phyloP scores from a whole-genome alignment of 768 basidiomycete species.

The Gloeostereum incarnatum region DNA sequence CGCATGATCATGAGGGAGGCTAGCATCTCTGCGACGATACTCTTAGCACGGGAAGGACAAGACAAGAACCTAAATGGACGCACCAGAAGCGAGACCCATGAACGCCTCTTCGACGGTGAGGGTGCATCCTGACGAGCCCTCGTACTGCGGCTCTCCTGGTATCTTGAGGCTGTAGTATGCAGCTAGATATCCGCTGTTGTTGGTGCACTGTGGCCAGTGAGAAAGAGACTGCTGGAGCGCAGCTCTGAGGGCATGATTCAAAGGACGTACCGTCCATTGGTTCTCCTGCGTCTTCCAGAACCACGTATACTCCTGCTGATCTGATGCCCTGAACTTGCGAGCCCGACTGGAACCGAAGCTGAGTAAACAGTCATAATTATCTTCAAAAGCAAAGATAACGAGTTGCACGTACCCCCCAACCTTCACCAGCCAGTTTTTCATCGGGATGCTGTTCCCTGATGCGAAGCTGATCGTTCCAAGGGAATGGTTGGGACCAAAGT shows the following conservation, averaged over 20 bases:
- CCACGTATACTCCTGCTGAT: constrained; percentile 58
- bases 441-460: constrained; percentile 23
- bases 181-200: constrained; percentile 39
- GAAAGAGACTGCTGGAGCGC: constrained; percentile 1
- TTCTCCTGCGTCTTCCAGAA: constrained; percentile 32
- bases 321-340: constrained; percentile 48
- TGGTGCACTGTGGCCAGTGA: constrained; percentile 44
- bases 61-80: too few species aligned
- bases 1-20: constrained; percentile 57
- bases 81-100: constrained; percentile 46
- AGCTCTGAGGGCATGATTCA: not conserved
- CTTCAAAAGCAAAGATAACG: not conserved
- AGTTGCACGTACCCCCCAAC: constrained; percentile 32
- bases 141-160: constrained; percentile 46
- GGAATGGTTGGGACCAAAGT: constrained; percentile 38
- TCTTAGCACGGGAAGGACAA: not conserved
- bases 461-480: constrained; percentile 45
- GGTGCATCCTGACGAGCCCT: constrained; percentile 48
- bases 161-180: constrained; percentile 53
- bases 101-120: constrained; percentile 56
- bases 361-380: constrained; percentile 1
- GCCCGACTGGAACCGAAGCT: constrained; percentile 22
- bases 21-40: constrained; percentile 42
- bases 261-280: constrained; percentile 52
- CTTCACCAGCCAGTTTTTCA: constrained; percentile 45